Percentiles rank a stretch among this genome's conserved stretches.
Conservation (phyloP, 208 protist genomes). For the Leishmania arabica region DNA sequence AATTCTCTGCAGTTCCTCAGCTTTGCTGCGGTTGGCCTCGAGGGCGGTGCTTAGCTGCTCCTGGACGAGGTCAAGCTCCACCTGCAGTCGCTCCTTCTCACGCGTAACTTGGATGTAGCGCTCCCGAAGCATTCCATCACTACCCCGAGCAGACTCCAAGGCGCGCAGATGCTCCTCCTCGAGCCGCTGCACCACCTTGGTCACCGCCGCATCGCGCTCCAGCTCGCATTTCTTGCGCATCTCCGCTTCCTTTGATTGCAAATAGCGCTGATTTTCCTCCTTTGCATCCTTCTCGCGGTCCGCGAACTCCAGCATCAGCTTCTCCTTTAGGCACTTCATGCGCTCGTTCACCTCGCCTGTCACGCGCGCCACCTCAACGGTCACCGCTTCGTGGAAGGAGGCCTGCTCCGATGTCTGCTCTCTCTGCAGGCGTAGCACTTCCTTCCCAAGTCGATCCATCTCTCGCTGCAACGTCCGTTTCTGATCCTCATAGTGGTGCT, state of each 20-base stretch:
- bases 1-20: constrained; percentile 51
- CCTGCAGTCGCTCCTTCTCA: constrained; percentile 72
- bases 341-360: constrained; percentile 65
- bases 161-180: constrained; percentile 65
- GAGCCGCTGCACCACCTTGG: constrained; percentile 63
- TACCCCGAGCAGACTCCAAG: constrained; percentile 52
- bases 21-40: constrained; percentile 38
- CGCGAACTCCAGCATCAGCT: constrained; percentile 66
- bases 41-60: constrained; percentile 58
- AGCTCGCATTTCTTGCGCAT: constrained; percentile 58
- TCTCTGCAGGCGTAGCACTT: constrained; percentile 61
- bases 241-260: constrained; percentile 62
- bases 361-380: constrained; percentile 62
- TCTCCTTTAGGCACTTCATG: constrained; percentile 63
- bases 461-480: constrained; percentile 67
- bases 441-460: constrained; percentile 59
- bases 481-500: constrained; percentile 69
- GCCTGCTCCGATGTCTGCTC: constrained; percentile 61
- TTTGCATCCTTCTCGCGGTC: constrained; percentile 56
- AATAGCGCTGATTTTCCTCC: constrained; percentile 45
- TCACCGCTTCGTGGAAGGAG: constrained; percentile 71
- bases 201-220: constrained; percentile 76
- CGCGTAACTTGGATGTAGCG: constrained; percentile 54
- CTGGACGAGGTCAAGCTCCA: constrained; percentile 70
- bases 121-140: constrained; percentile 69